These are phyloP conservation scores for Acorus gramineus DNA, from an alignment of 106 monocot genomes.

Conservation along the genomic window DNA sequence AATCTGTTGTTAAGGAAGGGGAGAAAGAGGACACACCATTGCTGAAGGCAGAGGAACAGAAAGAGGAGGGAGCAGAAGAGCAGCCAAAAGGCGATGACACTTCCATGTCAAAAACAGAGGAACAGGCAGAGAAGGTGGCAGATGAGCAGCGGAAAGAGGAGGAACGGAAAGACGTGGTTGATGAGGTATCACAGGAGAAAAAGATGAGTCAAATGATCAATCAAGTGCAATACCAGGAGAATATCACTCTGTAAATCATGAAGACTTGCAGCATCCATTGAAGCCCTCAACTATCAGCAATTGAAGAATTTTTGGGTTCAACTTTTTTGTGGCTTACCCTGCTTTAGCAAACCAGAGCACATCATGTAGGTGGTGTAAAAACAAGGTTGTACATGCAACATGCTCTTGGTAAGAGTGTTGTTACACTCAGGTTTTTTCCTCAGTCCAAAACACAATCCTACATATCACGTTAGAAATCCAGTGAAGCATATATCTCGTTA, in stretches of 20 bases:
- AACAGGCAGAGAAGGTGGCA: neutral
- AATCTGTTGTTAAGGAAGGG: neutral
- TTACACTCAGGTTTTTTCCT: too few relatives aligned
- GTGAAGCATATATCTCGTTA: too few relatives aligned
- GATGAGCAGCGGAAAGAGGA: neutral
- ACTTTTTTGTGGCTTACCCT: too few relatives aligned
- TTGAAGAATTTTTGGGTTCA: neutral
- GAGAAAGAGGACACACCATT: neutral
- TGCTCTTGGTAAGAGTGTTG: too few relatives aligned
- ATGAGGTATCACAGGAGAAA: neutral
- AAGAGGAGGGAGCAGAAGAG: neutral
- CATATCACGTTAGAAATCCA: too few relatives aligned
- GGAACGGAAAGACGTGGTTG: neutral
- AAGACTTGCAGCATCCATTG: conserved; percentile 15
- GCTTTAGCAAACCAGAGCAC: too few relatives aligned
- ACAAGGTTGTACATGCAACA: too few relatives aligned
- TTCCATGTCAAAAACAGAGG: neutral
- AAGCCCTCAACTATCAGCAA: conserved; percentile 25
- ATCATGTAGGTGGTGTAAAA: too few relatives aligned
- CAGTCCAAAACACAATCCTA: too few relatives aligned
- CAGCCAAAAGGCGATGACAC: neutral
- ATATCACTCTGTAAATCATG: conserved; percentile 4
- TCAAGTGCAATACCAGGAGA: conserved; percentile 7
- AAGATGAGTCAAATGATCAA: conserved; percentile 3
- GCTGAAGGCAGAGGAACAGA: neutral